Percentiles rank a stretch among this genome's conserved stretches.
Conservation (phyloP, 2,329 filamentous ascomycete species). For the Colletotrichum noveboracense region DNA sequence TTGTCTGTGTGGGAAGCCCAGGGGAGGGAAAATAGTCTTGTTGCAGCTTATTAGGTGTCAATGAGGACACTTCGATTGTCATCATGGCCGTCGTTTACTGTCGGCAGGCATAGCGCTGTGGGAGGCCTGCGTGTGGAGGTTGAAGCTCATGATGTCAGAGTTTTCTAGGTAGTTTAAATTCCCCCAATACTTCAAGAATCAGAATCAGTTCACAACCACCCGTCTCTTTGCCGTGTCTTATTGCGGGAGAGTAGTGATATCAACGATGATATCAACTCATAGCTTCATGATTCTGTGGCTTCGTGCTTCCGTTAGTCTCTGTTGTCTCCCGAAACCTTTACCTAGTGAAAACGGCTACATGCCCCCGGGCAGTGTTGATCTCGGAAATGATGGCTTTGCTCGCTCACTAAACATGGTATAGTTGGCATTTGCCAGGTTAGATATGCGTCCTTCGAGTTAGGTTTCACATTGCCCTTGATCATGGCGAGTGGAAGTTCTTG, state of each 20-base stretch:
- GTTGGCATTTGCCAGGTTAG: background rate
- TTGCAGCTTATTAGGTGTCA: background rate
- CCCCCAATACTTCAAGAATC: slow-evolving; percentile 2
- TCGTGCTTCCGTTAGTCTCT: background rate
- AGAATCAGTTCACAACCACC: slow-evolving; percentile 5
- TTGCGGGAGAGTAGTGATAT: background rate
- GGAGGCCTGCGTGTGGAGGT: slow-evolving; percentile 7
- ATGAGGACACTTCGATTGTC: slow-evolving; percentile 1
- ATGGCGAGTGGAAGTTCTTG: background rate
- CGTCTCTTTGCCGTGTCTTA: background rate
- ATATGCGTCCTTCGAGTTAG: background rate
- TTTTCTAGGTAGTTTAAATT: slow-evolving; percentile 12
- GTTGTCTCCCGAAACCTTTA: background rate
- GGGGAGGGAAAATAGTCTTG: slow-evolving; percentile 11
- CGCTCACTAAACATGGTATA: background rate
- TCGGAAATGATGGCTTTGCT: background rate
- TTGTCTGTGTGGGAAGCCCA: background rate
- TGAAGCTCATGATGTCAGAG: slow-evolving; percentile 4
- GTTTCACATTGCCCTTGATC: background rate
- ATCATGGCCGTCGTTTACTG: background rate
- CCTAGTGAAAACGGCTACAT: background rate
- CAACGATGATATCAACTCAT: background rate
- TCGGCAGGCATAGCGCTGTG: slow-evolving; percentile 17
- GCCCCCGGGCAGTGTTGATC: background rate
- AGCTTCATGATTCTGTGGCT: background rate